Conservation (phyloP, 1,284 basidiomycete genomes). For the Ceratobasidium sp. region DNA sequence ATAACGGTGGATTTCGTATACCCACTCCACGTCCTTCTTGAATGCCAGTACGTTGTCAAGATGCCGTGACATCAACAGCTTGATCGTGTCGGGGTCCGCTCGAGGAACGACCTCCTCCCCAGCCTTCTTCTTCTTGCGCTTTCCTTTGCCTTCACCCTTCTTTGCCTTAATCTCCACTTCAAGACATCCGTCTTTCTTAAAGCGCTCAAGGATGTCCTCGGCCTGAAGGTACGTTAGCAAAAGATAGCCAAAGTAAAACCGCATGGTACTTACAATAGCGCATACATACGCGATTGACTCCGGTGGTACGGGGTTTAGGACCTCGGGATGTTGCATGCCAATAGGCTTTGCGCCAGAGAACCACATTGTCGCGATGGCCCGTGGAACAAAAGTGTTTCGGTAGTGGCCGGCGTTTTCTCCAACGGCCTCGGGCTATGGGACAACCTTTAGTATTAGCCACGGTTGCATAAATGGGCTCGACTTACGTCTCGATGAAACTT, state of each 20-base stretch:
- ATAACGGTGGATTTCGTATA: too few relatives aligned
- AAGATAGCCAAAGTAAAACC: neutral
- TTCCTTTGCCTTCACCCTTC: neutral
- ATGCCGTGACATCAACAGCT: neutral
- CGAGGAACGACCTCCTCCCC: neutral
- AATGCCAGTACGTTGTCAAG: too few relatives aligned
- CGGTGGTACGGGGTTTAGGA: neutral
- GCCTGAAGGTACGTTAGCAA: neutral
- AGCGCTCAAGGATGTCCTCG: neutral
- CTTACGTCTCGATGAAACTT: neutral
- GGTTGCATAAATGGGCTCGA: neutral
- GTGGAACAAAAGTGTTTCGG: neutral
- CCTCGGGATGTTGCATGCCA: neutral
- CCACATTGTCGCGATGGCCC: neutral
- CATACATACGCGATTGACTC: neutral
- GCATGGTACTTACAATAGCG: neutral
- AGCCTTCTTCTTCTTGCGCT: neutral
- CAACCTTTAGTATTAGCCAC: neutral
- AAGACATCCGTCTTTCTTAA: neutral
- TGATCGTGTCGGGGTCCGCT: neutral
- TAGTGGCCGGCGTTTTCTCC: neutral
- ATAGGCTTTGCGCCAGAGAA: neutral
- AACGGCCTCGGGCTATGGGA: neutral
- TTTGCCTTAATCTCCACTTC: neutral
- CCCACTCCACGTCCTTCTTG: too few relatives aligned